A percentile compares a stretch with the other conserved stretches of the same genome.
Evolutionary conservation across 2,329 filamentous ascomycete genomes (phyloP).

Genomic region (Aspergillus bombycis): DNA sequence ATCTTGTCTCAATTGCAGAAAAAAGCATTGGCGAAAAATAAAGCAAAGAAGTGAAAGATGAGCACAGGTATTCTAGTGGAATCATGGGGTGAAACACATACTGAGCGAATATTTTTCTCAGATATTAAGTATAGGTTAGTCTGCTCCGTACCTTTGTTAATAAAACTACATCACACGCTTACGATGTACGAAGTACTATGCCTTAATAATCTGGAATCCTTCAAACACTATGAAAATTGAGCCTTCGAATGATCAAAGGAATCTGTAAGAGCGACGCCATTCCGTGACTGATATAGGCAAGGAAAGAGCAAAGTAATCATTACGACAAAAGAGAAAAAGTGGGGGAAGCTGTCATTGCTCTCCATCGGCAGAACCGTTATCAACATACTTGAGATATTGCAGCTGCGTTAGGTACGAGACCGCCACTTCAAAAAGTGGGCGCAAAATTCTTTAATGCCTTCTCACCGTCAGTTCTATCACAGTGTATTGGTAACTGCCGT

Average conservation of each 20-base stretch:
- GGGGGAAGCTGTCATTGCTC: too few relatives aligned
- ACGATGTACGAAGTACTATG: too few relatives aligned
- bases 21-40: not conserved
- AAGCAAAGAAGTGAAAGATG: not conserved
- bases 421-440: not conserved
- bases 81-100: not conserved
- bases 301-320: too few relatives aligned
- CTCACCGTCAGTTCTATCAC: slow-evolving; percentile 2
- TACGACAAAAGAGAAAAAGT: too few relatives aligned
- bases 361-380: too few relatives aligned
- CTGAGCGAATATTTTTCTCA: not conserved
- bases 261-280: too few relatives aligned
- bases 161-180: not conserved
- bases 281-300: too few relatives aligned
- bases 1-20: not conserved
- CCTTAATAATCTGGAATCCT: not conserved
- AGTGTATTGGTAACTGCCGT: slow-evolving; percentile 1
- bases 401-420: not conserved
- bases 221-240: not conserved
- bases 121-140: not conserved
- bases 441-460: not conserved
- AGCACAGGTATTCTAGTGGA: not conserved
- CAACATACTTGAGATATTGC: too few relatives aligned
- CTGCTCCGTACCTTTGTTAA: not conserved
- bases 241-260: not conserved